Evolutionary conservation across 345 rosid genomes (phyloP).

Genomic region (Euphorbia tirucalli): DNA sequence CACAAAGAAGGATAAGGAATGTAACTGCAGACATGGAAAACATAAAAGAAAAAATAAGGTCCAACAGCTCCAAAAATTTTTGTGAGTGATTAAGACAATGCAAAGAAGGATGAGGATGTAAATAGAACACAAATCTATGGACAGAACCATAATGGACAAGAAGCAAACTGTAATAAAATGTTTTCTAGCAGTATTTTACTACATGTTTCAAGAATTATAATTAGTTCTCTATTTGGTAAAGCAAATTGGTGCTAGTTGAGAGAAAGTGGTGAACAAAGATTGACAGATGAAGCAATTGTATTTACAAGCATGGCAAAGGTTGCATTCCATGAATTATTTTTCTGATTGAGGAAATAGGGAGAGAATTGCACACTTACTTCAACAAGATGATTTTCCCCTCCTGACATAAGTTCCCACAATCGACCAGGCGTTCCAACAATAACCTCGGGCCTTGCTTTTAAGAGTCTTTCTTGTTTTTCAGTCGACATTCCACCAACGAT

Average conservation of each 20-base stretch:
- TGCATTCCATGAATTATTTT: background rate
- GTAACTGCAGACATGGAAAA: conserved; percentile 55
- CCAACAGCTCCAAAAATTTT: conserved; percentile 1
- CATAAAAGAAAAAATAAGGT: background rate
- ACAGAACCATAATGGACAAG: too few relatives aligned
- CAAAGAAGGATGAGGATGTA: background rate
- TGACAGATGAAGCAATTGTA: background rate
- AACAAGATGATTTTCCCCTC: conserved; percentile 81
- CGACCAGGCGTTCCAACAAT: conserved; percentile 96
- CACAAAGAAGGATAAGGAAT: conserved; percentile 87
- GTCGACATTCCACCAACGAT: conserved; percentile 95
- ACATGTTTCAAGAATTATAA: too few relatives aligned
- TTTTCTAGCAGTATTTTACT: too few relatives aligned
- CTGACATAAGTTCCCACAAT: conserved; percentile 96
- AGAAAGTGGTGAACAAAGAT: background rate
- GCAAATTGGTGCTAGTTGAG: background rate
- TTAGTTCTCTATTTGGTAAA: background rate
- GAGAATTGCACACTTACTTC: conserved; percentile 50
- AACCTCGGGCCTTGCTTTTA: conserved; percentile 82
- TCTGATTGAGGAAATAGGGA: background rate
- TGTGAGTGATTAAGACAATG: background rate
- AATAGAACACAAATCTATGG: background rate
- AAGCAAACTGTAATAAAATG: too few relatives aligned
- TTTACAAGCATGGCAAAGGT: background rate
- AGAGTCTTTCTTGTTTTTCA: conserved; percentile 85